Percentiles rank a stretch among this genome's conserved stretches.
Evolutionary conservation across 805 yeast species (phyloP).

Genomic region (Candida yuanshanica): DNA sequence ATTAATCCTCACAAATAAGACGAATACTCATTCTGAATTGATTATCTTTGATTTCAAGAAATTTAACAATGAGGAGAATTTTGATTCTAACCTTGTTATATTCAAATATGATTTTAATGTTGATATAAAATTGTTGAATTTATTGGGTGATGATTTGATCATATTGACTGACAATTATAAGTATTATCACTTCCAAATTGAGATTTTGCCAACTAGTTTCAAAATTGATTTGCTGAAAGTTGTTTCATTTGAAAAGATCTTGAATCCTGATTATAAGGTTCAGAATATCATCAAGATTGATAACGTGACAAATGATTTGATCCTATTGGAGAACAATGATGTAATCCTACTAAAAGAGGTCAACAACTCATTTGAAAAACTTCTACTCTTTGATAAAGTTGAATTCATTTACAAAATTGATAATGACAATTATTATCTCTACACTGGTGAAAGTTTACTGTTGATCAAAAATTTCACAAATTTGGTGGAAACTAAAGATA

Average conservation of each 20-base stretch:
- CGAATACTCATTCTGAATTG: conserved; percentile 16
- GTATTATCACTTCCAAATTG: conserved; percentile 21
- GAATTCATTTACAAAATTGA: conserved; percentile 22
- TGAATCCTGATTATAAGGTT: conserved; percentile 4
- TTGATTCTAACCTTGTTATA: conserved; percentile 21
- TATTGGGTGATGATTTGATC: conserved; percentile 18
- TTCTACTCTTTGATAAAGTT: conserved; percentile 20
- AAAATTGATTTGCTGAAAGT: conserved; percentile 19
- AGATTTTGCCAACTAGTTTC: conserved; percentile 9
- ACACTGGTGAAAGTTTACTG: conserved; percentile 33
- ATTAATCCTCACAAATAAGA: conserved; percentile 17
- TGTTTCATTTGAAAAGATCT: conserved; percentile 13
- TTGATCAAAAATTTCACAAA: conserved; percentile 14
- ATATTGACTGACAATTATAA: conserved; percentile 14
- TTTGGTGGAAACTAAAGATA: conserved; percentile 8
- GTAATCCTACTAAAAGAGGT: conserved; percentile 15
- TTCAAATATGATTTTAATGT: conserved; percentile 25
- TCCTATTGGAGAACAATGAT: conserved; percentile 23
- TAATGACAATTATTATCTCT: conserved; percentile 27
- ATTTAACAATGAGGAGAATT: conserved; percentile 10
- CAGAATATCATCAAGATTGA: conserved; percentile 13
- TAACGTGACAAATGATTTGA: conserved; percentile 14
- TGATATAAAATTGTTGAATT: conserved; percentile 15
- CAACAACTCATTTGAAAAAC: conserved; percentile 6
- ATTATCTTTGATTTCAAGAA: conserved; percentile 22